A percentile compares a stretch with the other conserved stretches of the same genome.
Evolutionary conservation across 352 stramenopile species (phyloP).

Genomic region (Pythium myriotylum): DNA sequence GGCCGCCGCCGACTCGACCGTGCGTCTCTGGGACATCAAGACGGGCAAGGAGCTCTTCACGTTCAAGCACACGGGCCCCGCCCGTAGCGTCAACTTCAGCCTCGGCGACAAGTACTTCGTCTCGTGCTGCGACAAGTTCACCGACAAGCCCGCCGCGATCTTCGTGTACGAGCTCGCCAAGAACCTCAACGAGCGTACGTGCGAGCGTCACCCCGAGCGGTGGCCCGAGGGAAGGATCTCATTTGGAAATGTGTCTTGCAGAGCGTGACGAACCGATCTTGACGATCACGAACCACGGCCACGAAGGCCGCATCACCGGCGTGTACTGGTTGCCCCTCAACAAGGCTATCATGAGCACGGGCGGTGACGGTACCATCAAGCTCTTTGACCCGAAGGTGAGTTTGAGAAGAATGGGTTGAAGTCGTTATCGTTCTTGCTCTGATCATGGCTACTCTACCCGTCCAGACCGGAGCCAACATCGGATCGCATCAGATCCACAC

Average conservation of each 20-base stretch:
- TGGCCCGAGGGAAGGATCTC: constrained; percentile 21
- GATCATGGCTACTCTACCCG: background rate
- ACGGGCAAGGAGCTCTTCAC: constrained; percentile 88
- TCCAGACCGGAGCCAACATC: constrained; percentile 61
- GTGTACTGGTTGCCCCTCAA: constrained; percentile 88
- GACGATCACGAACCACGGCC: constrained; percentile 78
- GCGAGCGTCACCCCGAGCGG: background rate
- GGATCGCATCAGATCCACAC: constrained; percentile 91
- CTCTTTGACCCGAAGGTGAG: constrained; percentile 65
- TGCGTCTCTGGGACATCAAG: constrained; percentile 92
- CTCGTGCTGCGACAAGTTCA: constrained; percentile 86
- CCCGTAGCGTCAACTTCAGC: constrained; percentile 86
- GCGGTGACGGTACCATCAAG: constrained; percentile 79
- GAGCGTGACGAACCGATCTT: constrained; percentile 64
- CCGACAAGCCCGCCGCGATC: constrained; percentile 71
- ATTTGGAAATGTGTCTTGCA: constrained; percentile 14
- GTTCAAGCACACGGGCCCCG: constrained; percentile 83
- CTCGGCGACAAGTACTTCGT: constrained; percentile 86
- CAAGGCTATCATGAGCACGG: constrained; percentile 87
- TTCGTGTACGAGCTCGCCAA: constrained; percentile 83
- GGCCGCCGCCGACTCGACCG: constrained; percentile 93
- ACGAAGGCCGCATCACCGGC: constrained; percentile 79
- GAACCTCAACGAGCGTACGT: constrained; percentile 66
- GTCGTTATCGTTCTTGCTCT: background rate
- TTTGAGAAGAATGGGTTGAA: background rate